Conservation (phyloP, 495 filamentous ascomycete species). For the Elaphomyces granulatus region DNA sequence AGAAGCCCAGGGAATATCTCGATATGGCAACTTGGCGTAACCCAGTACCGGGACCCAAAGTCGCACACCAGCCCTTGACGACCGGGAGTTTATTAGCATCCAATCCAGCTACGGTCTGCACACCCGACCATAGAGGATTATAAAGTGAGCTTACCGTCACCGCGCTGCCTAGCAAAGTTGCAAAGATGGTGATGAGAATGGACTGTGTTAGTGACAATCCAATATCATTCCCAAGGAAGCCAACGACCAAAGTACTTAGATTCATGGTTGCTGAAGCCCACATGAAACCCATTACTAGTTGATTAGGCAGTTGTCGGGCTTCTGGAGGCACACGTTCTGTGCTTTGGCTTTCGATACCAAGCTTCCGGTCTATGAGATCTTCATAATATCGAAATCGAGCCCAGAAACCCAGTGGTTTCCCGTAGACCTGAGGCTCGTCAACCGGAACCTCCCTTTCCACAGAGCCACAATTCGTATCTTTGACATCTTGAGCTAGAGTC, state of each 20-base stretch:
- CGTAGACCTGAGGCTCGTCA: too few relatives aligned
- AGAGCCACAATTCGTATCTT: too few relatives aligned
- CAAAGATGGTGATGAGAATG: constrained; percentile 24
- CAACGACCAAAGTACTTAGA: constrained; percentile 34
- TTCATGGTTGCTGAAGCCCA: constrained; percentile 42
- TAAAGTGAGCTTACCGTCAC: constrained; percentile 31
- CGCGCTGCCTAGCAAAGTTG: constrained; percentile 22
- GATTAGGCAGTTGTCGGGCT: constrained; percentile 16
- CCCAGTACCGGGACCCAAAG: constrained; percentile 36
- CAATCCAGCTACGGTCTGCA: too few relatives aligned
- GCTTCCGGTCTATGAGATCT: constrained; percentile 33
- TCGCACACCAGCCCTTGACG: constrained; percentile 34
- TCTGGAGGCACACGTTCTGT: constrained; percentile 38
- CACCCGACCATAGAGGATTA: too few relatives aligned
- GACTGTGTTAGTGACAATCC: constrained; percentile 22
- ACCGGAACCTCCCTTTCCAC: too few relatives aligned
- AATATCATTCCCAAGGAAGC: constrained; percentile 24
- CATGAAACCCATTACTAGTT: constrained; percentile 34
- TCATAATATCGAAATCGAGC: constrained; percentile 30
- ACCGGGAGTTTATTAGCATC: too few relatives aligned
- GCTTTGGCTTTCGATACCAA: constrained; percentile 40
- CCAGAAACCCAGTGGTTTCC: background rate
- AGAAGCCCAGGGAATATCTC: constrained; percentile 43
- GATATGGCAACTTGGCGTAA: constrained; percentile 39
- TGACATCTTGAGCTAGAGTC: too few relatives aligned